Evolutionary conservation across 441 rosid species (phyloP).

Genomic region (Melianthus villosus): DNA sequence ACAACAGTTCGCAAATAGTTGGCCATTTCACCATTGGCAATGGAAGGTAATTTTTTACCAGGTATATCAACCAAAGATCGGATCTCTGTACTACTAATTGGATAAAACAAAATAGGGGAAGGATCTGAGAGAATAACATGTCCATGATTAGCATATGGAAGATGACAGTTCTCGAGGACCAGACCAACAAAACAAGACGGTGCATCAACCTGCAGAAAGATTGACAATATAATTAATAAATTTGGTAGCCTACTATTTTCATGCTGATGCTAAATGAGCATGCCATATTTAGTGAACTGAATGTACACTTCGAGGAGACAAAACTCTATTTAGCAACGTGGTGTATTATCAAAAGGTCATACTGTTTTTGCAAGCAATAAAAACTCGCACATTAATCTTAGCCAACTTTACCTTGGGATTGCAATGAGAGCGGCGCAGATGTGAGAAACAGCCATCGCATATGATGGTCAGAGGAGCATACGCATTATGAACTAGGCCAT

Average conservation of each 20-base stretch:
- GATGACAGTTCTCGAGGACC: conserved; percentile 13
- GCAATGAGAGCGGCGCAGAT: conserved; percentile 11
- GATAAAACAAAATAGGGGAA: conserved; percentile 11
- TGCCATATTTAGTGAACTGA: not conserved
- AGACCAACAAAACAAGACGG: conserved; percentile 12
- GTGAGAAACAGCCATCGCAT: conserved; percentile 12
- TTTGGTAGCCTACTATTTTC: not conserved
- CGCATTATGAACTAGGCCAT: conserved; percentile 2
- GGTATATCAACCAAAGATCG: conserved; percentile 13
- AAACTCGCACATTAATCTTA: too few relatives aligned
- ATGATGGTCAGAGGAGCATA: conserved; percentile 8
- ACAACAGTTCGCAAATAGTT: conserved; percentile 8
- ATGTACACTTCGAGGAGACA: not conserved
- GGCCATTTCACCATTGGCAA: conserved; percentile 10
- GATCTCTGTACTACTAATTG: conserved; percentile 11
- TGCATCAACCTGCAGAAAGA: conserved; percentile 8
- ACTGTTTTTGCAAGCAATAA: too few relatives aligned
- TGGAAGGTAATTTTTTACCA: conserved; percentile 9
- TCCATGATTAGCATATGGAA: conserved; percentile 12
- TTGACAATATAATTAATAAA: not conserved
- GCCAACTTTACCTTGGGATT: conserved; percentile 6
- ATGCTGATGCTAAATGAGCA: too few relatives aligned
- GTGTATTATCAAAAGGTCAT: not conserved
- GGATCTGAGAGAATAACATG: conserved; percentile 12
- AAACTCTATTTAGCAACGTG: not conserved